A percentile compares a stretch with the other conserved stretches of the same genome.
Conservation (phyloP, 495 filamentous ascomycete genomes). For the Diplogelasinospora grovesii region DNA sequence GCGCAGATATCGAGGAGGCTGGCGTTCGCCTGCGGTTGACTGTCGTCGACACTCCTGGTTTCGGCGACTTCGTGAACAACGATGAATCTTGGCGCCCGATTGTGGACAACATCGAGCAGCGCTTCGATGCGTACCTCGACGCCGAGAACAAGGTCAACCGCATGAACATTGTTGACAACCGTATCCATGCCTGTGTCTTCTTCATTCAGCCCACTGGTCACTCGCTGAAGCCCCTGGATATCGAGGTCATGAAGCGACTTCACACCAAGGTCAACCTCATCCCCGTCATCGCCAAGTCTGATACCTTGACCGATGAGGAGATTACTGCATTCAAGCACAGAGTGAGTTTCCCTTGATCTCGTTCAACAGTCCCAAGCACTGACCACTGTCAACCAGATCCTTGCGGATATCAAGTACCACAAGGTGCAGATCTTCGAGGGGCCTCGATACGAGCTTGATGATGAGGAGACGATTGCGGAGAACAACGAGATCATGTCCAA, state of each 20-base stretch:
- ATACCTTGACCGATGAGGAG: constrained; percentile 96
- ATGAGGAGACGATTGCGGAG: constrained; percentile 98
- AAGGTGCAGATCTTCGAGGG: constrained; percentile 98
- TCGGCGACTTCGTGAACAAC: constrained; percentile 99
- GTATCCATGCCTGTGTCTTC: constrained; percentile 97
- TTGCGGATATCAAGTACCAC: constrained; percentile 94
- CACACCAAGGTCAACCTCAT: constrained; percentile 99
- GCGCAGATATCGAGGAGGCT: constrained; percentile 97
- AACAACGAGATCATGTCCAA: constrained; percentile 99
- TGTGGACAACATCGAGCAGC: constrained; percentile 98
- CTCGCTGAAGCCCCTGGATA: constrained; percentile 97
- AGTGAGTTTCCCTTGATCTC: constrained; percentile 47
- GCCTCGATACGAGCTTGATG: constrained; percentile 94
- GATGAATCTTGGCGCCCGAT: constrained; percentile 98
- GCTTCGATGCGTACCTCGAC: constrained; percentile 95
- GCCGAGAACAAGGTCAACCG: constrained; percentile 99
- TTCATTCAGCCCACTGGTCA: constrained; percentile 99
- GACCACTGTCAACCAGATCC: constrained; percentile 56
- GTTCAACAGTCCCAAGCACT: constrained; percentile 5
- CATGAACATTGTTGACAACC: constrained; percentile 98
- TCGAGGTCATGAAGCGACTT: constrained; percentile 96
- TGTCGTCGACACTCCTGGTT: constrained; percentile 95
- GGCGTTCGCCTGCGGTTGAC: constrained; percentile 95
- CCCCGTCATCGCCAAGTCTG: constrained; percentile 96
- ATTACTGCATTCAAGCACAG: constrained; percentile 88